Evolutionary conservation across 768 basidiomycete genomes (phyloP), one percentile per base, ranked within the genome.

Genomic region (Russula lepida): DNA sequence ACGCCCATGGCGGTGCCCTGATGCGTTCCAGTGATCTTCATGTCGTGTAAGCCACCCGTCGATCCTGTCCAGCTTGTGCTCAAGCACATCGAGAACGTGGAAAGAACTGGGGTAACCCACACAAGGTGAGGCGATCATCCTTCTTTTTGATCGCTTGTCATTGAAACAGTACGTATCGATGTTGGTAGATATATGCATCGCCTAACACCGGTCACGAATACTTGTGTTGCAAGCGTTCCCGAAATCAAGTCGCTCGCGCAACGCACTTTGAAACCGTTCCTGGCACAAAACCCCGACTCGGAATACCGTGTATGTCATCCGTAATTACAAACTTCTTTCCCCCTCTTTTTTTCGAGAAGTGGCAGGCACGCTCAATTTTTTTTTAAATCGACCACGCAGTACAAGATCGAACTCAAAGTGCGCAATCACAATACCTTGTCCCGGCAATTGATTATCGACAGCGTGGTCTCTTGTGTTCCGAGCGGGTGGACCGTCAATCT

Each of bases 371-470:
- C 17, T 28, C 27, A 49, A 30, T 12, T 2, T 2, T 25, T 35
- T n/a, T 23, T n/a, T n/a, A n/a, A 39, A 8, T 50, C 9, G 17
- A 35, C 35, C 11, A 3, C 30, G 44, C 61, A 92, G 91, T 93
- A 89, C 75, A 92, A 92, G 71, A 83, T 92, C 39, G 89, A 92
- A 66, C 68, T 89, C 53, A 79, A 85, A 53, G 72, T 85, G 32
- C 81, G 90, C 44, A 91, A 92, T 68, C 90, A 92, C 64, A 85
- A 77, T n/a, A 85, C 82, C 6, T 70, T 92, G 27, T 67, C 80
- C 11, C 82, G 87, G 17, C 75, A 78, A 52, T 73, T 69, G 9
- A 71, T 92, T 28, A 85, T 92, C 30, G 79, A 88, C 59, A 80
- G 80, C 52, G 76, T 92, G 41, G 90, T 86, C 0, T 77, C 79